Evolutionary conservation across 768 basidiomycete species (phyloP).

Genomic region (Nevesoporus exiguus): DNA sequence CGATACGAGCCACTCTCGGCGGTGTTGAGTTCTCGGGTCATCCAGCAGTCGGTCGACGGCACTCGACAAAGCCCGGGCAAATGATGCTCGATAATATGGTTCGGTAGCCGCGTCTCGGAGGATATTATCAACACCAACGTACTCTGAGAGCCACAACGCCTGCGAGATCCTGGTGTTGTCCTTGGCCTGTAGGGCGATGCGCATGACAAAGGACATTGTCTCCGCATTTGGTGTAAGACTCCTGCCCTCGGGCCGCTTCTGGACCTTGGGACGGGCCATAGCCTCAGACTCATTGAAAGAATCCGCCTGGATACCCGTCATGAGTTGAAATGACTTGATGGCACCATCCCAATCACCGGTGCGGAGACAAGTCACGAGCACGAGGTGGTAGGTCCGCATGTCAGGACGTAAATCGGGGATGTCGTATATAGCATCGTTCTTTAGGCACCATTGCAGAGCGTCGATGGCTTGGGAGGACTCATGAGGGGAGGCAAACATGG

Average conservation of each 20-base stretch:
- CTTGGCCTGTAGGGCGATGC: slow-evolving; percentile 52
- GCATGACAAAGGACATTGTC: slow-evolving; percentile 53
- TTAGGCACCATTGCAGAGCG: slow-evolving; percentile 67
- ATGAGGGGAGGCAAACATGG: slow-evolving; percentile 37
- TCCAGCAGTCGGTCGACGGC: slow-evolving; percentile 35
- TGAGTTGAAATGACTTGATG: slow-evolving; percentile 57
- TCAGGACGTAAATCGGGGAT: slow-evolving; percentile 39
- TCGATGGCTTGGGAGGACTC: slow-evolving; percentile 51
- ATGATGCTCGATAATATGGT: slow-evolving; percentile 44
- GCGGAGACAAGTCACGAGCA: slow-evolving; percentile 62
- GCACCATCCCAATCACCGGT: slow-evolving; percentile 61
- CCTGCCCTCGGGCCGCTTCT: slow-evolving; percentile 41
- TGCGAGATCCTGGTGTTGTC: slow-evolving; percentile 54
- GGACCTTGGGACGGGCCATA: slow-evolving; percentile 36
- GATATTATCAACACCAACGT: slow-evolving; percentile 41
- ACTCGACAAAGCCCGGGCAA: slow-evolving; percentile 44
- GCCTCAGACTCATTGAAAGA: slow-evolving; percentile 44
- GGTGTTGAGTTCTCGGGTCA: slow-evolving; percentile 16
- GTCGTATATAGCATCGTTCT: slow-evolving; percentile 46
- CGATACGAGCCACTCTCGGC: slow-evolving; percentile 18
- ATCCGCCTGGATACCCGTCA: slow-evolving; percentile 62
- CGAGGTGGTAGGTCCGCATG: slow-evolving; percentile 52
- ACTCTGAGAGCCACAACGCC: slow-evolving; percentile 54
- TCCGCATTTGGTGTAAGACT: slow-evolving; percentile 49
- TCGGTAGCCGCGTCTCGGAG: slow-evolving; percentile 24